A percentile compares a stretch with the other conserved stretches of the same genome.
These are phyloP conservation scores for Coccinonectria pachysandricola DNA, from an alignment of 2,329 filamentous ascomycete genomes.

Conservation along the genomic window DNA sequence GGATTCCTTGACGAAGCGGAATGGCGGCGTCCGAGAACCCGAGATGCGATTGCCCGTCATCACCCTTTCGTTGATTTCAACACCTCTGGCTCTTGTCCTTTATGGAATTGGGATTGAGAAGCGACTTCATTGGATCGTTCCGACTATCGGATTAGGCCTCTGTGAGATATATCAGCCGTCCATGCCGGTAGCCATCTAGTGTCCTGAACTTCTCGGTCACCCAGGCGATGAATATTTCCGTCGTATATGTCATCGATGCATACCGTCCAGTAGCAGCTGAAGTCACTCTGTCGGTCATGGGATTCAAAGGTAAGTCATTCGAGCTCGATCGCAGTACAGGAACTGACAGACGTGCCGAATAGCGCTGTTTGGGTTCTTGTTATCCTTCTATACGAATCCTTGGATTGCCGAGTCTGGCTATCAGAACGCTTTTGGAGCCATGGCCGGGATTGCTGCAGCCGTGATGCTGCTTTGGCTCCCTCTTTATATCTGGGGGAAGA, in stretches of 20 bases:
- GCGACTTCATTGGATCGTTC: slow-evolving; percentile 43
- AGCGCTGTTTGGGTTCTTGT: slow-evolving; percentile 46
- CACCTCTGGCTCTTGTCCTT: slow-evolving; percentile 34
- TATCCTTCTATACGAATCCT: slow-evolving; percentile 50
- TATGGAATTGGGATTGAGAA: slow-evolving; percentile 38
- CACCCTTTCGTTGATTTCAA: slow-evolving; percentile 38
- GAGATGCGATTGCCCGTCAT: slow-evolving; percentile 51
- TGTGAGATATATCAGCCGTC: too few relatives aligned
- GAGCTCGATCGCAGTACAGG: neutral
- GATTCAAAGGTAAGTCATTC: slow-evolving; percentile 39
- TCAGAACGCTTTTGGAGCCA: slow-evolving; percentile 40
- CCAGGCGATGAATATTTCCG: slow-evolving; percentile 43
- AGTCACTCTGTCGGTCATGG: slow-evolving; percentile 40
- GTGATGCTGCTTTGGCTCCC: slow-evolving; percentile 39
- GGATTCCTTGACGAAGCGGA: slow-evolving; percentile 38
- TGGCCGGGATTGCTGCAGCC: slow-evolving; percentile 42
- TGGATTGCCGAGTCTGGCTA: slow-evolving; percentile 44
- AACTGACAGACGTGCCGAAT: slow-evolving; percentile 5
- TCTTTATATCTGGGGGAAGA: slow-evolving; percentile 41
- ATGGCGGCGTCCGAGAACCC: slow-evolving; percentile 45
- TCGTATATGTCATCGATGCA: slow-evolving; percentile 48
- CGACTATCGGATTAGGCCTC: slow-evolving; percentile 43
- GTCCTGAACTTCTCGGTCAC: slow-evolving; percentile 47
- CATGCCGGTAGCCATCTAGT: too few relatives aligned
- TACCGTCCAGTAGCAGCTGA: slow-evolving; percentile 49